Evolutionary conservation across 345 rosid species (phyloP), one percentile per base, ranked within the genome.

Genomic region (Geranium rotundifolium): DNA sequence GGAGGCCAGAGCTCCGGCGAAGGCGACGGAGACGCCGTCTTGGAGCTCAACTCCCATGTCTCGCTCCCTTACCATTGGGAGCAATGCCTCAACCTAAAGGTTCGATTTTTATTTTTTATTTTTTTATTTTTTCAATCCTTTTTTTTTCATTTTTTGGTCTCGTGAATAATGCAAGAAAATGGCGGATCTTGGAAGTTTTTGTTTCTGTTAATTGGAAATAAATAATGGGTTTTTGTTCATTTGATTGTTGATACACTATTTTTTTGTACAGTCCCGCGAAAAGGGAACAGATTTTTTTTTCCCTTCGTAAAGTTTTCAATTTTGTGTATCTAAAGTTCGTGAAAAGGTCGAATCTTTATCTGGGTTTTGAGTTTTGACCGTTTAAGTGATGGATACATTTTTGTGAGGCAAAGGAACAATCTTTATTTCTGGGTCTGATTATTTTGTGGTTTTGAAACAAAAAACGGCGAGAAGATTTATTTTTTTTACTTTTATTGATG

Each of bases 11-110:
- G 3, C 52, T 9, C 52, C 52, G 52, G 52, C 52, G 52, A 46
- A 5, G 15, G 12, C 52, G 52, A 46, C 52, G 15, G 12, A 10
- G 86, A 85, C 57, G 54, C 78, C 17, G 62, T 76, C 59, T 74
- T 88, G 66, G 85, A 85, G 73, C 80, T 88, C 67, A 76, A 75
- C 79, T 84, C 91, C 29, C 75, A 77, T 55, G 54, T 82, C 69
- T 79, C 86, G 63, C 76, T 85, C 39, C 91, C 91, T 75, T 78
- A 67, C 72, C 77, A 81, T 29, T 77, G 88, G 88, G 88, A 88
- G 67, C 88, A 84, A 75, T 88, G 91, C 55, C 89, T 88, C 65
- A 89, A 88, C 80, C 78, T 85, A 57, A 81, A 84, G 90, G 96
- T 84, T 66, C 12, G 52, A 19, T 52, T 1, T 66, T 50, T 61